Evolutionary conservation across 345 rosid species (phyloP).

Genomic region (Rhizophora mangle): DNA sequence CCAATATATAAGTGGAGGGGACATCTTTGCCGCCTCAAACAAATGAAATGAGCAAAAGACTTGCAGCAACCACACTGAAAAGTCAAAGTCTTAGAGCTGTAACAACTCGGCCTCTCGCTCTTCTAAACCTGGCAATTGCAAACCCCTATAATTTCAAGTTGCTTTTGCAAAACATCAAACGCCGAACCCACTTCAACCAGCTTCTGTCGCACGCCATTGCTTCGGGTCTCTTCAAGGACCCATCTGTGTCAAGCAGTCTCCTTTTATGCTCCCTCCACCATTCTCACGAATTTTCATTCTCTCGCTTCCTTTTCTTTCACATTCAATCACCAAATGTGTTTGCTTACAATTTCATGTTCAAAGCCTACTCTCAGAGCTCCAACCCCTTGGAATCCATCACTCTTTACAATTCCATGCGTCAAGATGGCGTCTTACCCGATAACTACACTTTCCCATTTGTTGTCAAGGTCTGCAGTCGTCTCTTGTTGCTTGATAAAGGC

Average conservation of each 20-base stretch:
- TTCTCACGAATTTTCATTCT: not conserved
- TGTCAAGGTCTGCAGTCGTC: conserved; percentile 11
- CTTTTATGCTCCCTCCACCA: not conserved
- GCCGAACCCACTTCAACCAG: not conserved
- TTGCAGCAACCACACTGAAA: too few relatives aligned
- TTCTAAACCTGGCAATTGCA: too few relatives aligned
- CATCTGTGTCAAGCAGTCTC: conserved; percentile 5
- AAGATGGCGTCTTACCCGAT: conserved; percentile 10
- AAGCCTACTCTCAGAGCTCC: conserved; percentile 16
- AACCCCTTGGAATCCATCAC: conserved; percentile 6
- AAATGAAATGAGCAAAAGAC: too few relatives aligned
- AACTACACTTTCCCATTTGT: conserved; percentile 18
- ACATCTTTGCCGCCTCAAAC: too few relatives aligned
- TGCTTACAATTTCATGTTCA: conserved; percentile 14
- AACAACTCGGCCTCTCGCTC: too few relatives aligned
- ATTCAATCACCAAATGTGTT: conserved; percentile 14
- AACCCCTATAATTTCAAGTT: not conserved
- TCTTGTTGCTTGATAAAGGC: conserved; percentile 9
- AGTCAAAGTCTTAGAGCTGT: too few relatives aligned
- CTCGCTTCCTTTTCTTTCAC: conserved; percentile 11
- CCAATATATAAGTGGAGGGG: too few relatives aligned
- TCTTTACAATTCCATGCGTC: conserved; percentile 12
- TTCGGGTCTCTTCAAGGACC: conserved; percentile 8
- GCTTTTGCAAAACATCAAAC: not conserved
- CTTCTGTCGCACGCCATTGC: conserved; percentile 8